Percentiles rank a stretch among this genome's conserved stretches.
Conservation (phyloP, 1,284 basidiomycete genomes). For the Moniliella sp. region DNA sequence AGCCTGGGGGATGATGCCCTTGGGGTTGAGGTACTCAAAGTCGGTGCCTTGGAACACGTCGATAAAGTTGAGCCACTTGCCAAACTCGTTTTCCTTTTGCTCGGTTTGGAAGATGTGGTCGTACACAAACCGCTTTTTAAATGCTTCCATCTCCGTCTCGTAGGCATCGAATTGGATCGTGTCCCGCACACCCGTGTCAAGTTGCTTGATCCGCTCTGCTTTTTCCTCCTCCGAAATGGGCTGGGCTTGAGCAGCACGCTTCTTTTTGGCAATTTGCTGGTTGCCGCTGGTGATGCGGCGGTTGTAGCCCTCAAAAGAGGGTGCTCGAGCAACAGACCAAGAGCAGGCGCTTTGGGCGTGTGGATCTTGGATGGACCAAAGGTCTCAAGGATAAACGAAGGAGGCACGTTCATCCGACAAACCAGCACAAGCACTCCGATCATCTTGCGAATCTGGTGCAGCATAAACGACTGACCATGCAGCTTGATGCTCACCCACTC, state of each 20-base stretch:
- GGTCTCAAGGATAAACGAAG: constrained; percentile 34
- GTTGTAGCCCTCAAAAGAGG: constrained; percentile 64
- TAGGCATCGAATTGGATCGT: constrained; percentile 9
- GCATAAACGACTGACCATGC: constrained; percentile 95
- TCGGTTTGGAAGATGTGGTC: constrained; percentile 44
- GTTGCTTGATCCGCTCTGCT: constrained; percentile 6
- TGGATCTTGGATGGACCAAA: constrained; percentile 52
- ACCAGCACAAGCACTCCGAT: constrained; percentile 59
- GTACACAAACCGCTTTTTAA: constrained; percentile 28
- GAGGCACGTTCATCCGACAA: constrained; percentile 13
- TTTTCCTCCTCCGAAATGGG: constrained; percentile 4
- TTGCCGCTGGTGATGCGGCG: constrained; percentile 40
- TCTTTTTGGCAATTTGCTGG: constrained; percentile 28
- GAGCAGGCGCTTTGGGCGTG: constrained; percentile 83
- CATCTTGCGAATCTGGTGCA: constrained; percentile 94
- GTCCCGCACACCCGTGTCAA: constrained; percentile 6
- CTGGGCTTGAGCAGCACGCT: constrained; percentile 18
- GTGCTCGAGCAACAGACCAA: constrained; percentile 80
- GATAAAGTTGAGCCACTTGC: constrained; percentile 34
- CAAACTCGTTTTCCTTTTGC: constrained; percentile 46
- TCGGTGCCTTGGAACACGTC: constrained; percentile 19
- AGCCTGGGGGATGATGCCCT: constrained; percentile 32
- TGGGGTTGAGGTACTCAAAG: constrained; percentile 33
- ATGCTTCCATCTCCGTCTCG: constrained; percentile 11
- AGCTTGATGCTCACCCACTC: constrained; percentile 87